phyloP scores from a whole-genome alignment of 805 yeast genomes.

The Candida sakaeoensis region DNA sequence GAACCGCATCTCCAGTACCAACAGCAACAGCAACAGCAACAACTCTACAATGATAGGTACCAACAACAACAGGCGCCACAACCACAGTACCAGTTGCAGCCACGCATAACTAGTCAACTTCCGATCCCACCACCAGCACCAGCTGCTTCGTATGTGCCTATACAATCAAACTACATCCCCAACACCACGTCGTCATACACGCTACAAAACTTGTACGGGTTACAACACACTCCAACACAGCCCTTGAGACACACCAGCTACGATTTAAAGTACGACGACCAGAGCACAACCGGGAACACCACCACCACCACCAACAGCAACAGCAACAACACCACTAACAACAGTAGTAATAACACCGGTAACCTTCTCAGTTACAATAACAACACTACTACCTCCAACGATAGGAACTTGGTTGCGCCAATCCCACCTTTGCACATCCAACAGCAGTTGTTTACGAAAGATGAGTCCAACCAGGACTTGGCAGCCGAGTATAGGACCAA shows the following conservation, averaged over 20 bases:
- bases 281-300: constrained; percentile 1
- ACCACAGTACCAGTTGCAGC: constrained; percentile 5
- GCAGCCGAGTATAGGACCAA: background rate
- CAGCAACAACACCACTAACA: background rate
- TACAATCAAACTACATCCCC: constrained; percentile 1
- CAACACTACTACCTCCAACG: too few relatives aligned
- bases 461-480: background rate
- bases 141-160: background rate
- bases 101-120: constrained; percentile 3
- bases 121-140: constrained; percentile 5
- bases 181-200: background rate
- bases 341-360: too few relatives aligned
- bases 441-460: constrained; percentile 30
- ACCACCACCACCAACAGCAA: background rate
- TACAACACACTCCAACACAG: constrained; percentile 3
- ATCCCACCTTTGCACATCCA: constrained; percentile 44
- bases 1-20: constrained; percentile 9
- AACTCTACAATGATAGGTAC: constrained; percentile 2
- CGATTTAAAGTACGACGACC: constrained; percentile 5
- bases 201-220: constrained; percentile 2
- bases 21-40: constrained; percentile 13
- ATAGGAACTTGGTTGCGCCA: constrained; percentile 24
- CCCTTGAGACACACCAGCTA: constrained; percentile 5
- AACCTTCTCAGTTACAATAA: constrained; percentile 7
- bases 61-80: constrained; percentile 6